A percentile compares a stretch with the other conserved stretches of the same genome.
These are phyloP conservation scores for Botryotinia convoluta DNA, from an alignment of 2,329 filamentous ascomycete species.

Conservation along the genomic window DNA sequence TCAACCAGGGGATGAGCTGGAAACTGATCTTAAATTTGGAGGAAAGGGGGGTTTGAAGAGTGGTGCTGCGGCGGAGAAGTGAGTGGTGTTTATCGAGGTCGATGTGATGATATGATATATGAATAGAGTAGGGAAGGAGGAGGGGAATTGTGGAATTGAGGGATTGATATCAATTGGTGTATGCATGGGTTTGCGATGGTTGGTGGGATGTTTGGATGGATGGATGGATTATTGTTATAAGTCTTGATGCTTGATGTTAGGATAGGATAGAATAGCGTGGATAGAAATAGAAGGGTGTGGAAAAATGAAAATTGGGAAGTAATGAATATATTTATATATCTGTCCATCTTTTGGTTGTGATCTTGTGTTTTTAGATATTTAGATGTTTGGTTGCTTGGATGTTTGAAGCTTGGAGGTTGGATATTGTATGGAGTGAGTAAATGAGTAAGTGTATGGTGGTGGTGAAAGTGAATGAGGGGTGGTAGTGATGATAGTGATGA, in stretches of 20 bases:
- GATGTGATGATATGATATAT: neutral
- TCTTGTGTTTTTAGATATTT: too few species aligned
- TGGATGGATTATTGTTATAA: neutral
- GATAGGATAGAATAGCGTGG: neutral
- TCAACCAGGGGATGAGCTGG: slow-evolving; percentile 44
- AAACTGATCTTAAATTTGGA: slow-evolving; percentile 30
- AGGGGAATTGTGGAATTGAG: neutral
- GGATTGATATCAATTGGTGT: neutral
- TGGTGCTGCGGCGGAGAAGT: neutral
- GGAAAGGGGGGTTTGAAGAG: neutral
- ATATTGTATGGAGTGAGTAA: too few species aligned
- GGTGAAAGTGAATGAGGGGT: too few species aligned
- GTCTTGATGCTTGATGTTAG: neutral
- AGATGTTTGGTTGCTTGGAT: too few species aligned
- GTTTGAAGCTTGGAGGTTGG: too few species aligned
- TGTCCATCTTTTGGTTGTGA: too few species aligned
- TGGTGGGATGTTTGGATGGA: neutral
- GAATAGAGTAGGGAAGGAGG: neutral
- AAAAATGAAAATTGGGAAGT: too few species aligned
- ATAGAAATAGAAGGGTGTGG: neutral
- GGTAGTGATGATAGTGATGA: too few species aligned
- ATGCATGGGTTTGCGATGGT: neutral
- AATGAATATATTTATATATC: too few species aligned
- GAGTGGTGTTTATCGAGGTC: neutral
- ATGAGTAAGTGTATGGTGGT: too few species aligned